These are phyloP conservation scores for Candida takata DNA, from an alignment of 805 yeast species.

Conservation along the genomic window DNA sequence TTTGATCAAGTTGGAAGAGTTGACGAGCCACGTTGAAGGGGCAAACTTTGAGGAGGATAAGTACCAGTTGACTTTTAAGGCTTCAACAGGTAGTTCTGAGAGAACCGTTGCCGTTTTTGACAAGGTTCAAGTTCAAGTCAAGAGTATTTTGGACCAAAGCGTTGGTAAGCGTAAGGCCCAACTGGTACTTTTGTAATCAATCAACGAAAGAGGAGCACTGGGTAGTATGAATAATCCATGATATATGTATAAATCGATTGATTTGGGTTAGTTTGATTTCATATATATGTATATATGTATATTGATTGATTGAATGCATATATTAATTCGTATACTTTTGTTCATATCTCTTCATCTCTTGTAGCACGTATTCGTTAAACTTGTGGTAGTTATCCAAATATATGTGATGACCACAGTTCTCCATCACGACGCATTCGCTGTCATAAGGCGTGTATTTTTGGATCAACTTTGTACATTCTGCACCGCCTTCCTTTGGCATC, in stretches of 20 bases:
- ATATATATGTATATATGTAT: not conserved
- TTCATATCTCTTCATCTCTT: constrained; percentile 40
- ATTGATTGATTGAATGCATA: not conserved
- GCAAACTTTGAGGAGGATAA: constrained; percentile 72
- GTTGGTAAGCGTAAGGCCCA: constrained; percentile 93
- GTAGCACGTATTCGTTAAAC: constrained; percentile 45
- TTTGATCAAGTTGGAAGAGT: constrained; percentile 70
- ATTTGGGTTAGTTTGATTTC: not conserved
- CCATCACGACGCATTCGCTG: constrained; percentile 35
- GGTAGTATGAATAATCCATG: too few relatives aligned
- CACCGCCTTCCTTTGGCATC: constrained; percentile 44
- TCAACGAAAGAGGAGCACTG: too few relatives aligned
- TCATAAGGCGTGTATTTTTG: constrained; percentile 15
- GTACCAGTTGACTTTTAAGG: constrained; percentile 57
- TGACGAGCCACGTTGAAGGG: constrained; percentile 56
- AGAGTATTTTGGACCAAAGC: constrained; percentile 72
- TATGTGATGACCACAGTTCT: constrained; percentile 70
- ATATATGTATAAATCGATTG: too few relatives aligned
- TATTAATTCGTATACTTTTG: not conserved
- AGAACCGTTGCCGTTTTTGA: constrained; percentile 72
- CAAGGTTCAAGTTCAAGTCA: constrained; percentile 75
- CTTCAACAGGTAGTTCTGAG: constrained; percentile 33
- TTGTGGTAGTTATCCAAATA: constrained; percentile 56
- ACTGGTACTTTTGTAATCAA: constrained; percentile 35
- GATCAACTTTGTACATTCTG: constrained; percentile 25